Conservation (phyloP, 2,329 filamentous ascomycete genomes). For the Fusarium nodosum region DNA sequence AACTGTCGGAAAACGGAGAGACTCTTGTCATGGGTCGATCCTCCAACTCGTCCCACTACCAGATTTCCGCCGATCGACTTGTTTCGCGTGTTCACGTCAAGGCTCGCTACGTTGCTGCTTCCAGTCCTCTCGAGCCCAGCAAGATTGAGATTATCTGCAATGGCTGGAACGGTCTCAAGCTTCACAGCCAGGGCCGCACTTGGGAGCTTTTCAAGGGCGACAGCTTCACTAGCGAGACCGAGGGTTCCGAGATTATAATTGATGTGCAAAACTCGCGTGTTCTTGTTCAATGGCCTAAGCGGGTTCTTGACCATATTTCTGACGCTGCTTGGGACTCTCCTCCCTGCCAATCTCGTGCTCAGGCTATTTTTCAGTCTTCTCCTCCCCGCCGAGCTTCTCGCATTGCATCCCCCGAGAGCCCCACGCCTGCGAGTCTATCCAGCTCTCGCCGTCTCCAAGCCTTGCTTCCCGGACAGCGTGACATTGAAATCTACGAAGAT, state of each 20-base stretch:
- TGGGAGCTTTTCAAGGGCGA: slow-evolving; percentile 91
- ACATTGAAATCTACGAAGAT: slow-evolving; percentile 81
- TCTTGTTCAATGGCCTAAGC: slow-evolving; percentile 86
- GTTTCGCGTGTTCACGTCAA: slow-evolving; percentile 95
- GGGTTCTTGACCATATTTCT: slow-evolving; percentile 66
- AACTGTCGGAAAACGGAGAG: slow-evolving; percentile 85
- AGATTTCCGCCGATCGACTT: slow-evolving; percentile 90
- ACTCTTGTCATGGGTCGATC: slow-evolving; percentile 89
- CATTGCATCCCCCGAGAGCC: slow-evolving; percentile 82
- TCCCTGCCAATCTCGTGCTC: slow-evolving; percentile 55
- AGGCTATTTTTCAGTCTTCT: slow-evolving; percentile 68
- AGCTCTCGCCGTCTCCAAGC: slow-evolving; percentile 62
- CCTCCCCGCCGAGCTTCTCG: slow-evolving; percentile 68
- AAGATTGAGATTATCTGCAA: slow-evolving; percentile 90
- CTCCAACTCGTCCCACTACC: slow-evolving; percentile 94
- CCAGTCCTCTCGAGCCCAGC: slow-evolving; percentile 76
- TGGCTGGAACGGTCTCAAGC: slow-evolving; percentile 94
- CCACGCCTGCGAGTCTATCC: slow-evolving; percentile 62
- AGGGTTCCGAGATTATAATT: slow-evolving; percentile 90
- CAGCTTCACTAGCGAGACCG: slow-evolving; percentile 89
- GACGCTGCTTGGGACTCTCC: slow-evolving; percentile 81
- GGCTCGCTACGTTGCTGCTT: slow-evolving; percentile 82
- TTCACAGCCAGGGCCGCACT: slow-evolving; percentile 90
- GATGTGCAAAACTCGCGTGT: slow-evolving; percentile 95
- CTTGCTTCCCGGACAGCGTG: slow-evolving; percentile 57